Base-by-base conservation (phyloP, 2,329 filamentous ascomycete species). In the Botrytis elliptica region DNA sequence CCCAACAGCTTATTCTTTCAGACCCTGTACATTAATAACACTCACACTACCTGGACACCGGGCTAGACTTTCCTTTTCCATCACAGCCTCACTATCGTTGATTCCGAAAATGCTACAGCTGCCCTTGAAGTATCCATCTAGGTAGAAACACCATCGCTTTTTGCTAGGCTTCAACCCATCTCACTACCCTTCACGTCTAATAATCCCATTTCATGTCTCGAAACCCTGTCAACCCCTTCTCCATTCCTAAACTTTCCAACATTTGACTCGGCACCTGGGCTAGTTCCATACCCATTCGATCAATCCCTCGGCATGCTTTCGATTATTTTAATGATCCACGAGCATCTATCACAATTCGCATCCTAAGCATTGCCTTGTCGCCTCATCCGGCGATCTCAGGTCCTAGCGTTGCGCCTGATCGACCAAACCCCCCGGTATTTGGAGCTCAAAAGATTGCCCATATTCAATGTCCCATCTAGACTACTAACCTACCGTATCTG, bases 361-460 rank as follows among this genome's bases (percentile, higher is more conserved):
- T 57, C 70, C 76, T 77, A 73, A 74, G 74, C 71, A 77, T 76
- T 75, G 77, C 77, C 75, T 73, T 75, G 74, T 75, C 77, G 77
- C 76, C 76, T 74, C 74, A 75, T 75, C 70, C 72, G 77, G 74
- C 76, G 75, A 78, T 79, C 72, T 71, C 77, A 70, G 59, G 74
- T 57, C 71, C 68, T 78, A 77, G 77, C 75, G 75, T 71, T 75
- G 42, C 69, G 74, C 77, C 75, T 74, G 77, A 78, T 77, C 76
- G 66, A 73, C 71, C 70, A 72, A 74, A 55, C n/a, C 38, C 70
- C 73, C 65, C 55, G 65, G 64, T 55, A 62, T 55, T 40, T 73
- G 29, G 49, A 38, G 65, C 71, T 69, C 71, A 66, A 75, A 71
- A 67, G 66, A 62, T 42, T 65, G 44, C 33, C 65, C 49, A 40